Evolutionary conservation across 2,329 filamentous ascomycete species (phyloP).

Genomic region (Bipolaris bicolor): DNA sequence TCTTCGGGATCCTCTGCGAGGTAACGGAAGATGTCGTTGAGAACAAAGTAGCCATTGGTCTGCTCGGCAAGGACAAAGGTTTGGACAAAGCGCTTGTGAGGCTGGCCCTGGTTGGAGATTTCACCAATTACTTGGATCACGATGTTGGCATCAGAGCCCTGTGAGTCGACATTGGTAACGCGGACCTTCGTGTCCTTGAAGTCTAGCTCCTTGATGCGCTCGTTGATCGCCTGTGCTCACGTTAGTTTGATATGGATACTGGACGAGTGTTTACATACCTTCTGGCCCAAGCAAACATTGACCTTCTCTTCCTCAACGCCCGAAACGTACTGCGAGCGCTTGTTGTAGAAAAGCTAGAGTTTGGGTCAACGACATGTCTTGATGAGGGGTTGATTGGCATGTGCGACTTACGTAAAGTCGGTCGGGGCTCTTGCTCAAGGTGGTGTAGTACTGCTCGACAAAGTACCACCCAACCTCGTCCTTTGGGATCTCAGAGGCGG

Average conservation of each 20-base stretch:
- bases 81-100: slow-evolving; percentile 95
- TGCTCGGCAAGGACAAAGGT: slow-evolving; percentile 97
- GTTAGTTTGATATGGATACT: slow-evolving; percentile 5
- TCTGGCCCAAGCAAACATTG: slow-evolving; percentile 83
- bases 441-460: slow-evolving; percentile 99
- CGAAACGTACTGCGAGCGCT: slow-evolving; percentile 92
- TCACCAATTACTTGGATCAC: slow-evolving; percentile 98
- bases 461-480: slow-evolving; percentile 99
- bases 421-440: slow-evolving; percentile 89
- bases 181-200: slow-evolving; percentile 99
- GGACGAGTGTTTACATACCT: slow-evolving; percentile 63
- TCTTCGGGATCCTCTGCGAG: slow-evolving; percentile 83
- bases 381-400: not conserved
- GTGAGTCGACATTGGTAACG: slow-evolving; percentile 96
- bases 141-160: slow-evolving; percentile 90
- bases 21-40: slow-evolving; percentile 98
- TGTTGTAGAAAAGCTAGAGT: slow-evolving; percentile 84
- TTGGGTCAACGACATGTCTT: slow-evolving; percentile 26
- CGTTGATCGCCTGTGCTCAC: slow-evolving; percentile 77
- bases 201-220: slow-evolving; percentile 89
- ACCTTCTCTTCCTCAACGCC: slow-evolving; percentile 89
- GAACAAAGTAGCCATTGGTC: slow-evolving; percentile 94
- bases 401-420: slow-evolving; percentile 72
- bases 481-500: slow-evolving; percentile 65
- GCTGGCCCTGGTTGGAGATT: slow-evolving; percentile 89